These are phyloP conservation scores for Cystobasidium onofrii DNA, from an alignment of 768 basidiomycete species.

Conservation along the genomic window DNA sequence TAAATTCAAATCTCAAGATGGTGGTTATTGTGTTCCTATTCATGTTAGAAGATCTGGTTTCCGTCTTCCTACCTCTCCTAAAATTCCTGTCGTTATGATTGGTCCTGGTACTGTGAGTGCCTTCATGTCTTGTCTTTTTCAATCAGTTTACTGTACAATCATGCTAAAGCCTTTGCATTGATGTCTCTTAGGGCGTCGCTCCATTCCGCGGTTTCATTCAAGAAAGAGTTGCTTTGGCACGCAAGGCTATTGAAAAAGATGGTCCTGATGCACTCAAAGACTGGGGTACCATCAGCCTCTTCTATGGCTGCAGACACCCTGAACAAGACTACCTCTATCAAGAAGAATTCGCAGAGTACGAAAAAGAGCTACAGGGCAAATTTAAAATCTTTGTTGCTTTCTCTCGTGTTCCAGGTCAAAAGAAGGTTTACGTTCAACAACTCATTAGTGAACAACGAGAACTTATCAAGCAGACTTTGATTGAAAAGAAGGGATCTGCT, in stretches of 20 bases:
- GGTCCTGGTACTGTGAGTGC: constrained; percentile 88
- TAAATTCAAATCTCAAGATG: constrained; percentile 61
- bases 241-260: constrained; percentile 89
- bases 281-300: constrained; percentile 90
- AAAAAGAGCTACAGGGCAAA: constrained; percentile 77
- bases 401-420: constrained; percentile 81
- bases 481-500: constrained; percentile 85
- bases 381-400: constrained; percentile 82
- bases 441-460: constrained; percentile 78
- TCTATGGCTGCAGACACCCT: constrained; percentile 88
- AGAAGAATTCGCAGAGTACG: constrained; percentile 88
- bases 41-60: constrained; percentile 95
- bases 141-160: no score
- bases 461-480: constrained; percentile 74
- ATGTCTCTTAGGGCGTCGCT: constrained; percentile 71
- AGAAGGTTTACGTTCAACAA: constrained; percentile 99
- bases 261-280: constrained; percentile 84
- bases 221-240: constrained; percentile 91
- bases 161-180: constrained; percentile 29
- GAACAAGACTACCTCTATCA: constrained; percentile 86
- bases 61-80: constrained; percentile 92
- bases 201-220: constrained; percentile 99
- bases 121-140: neutral
- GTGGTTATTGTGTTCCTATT: constrained; percentile 54
- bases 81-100: constrained; percentile 97